Evolutionary conservation across 371 early-diverging fungal species (phyloP).

Genomic region (Mortierella sp.): DNA sequence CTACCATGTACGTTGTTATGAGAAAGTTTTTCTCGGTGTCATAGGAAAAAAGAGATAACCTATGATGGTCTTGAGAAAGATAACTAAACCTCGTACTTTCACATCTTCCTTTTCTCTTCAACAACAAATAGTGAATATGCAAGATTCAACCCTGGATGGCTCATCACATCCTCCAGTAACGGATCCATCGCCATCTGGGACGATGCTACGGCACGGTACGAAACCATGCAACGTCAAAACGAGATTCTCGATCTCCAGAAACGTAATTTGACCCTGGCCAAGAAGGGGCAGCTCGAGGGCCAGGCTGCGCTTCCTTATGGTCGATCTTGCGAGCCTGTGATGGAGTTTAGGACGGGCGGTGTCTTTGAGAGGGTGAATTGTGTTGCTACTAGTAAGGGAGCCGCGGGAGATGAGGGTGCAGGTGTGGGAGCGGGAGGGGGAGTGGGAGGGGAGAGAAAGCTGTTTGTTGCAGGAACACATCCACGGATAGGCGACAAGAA

Average conservation of each 20-base stretch:
- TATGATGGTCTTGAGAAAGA: neutral
- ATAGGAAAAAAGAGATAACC: neutral
- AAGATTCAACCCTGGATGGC: conserved; percentile 36
- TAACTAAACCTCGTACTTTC: neutral
- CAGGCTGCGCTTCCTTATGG: conserved; percentile 18
- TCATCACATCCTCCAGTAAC: conserved; percentile 43
- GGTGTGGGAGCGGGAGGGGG: neutral
- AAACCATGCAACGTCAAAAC: conserved; percentile 22
- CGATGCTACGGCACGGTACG: conserved; percentile 32
- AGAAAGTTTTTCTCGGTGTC: neutral
- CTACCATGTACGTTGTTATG: conserved; percentile 40
- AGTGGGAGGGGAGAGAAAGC: neutral
- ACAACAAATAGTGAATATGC: conserved; percentile 39
- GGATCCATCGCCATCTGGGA: conserved; percentile 54
- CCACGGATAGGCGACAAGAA: conserved; percentile 33
- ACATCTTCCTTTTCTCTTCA: neutral
- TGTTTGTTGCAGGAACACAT: conserved; percentile 51
- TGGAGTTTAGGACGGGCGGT: conserved; percentile 30
- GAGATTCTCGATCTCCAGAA: neutral
- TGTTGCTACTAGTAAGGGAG: conserved; percentile 25
- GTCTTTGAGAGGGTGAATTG: conserved; percentile 56
- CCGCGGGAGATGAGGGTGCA: neutral
- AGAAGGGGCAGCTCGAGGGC: conserved; percentile 6
- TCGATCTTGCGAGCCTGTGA: conserved; percentile 32
- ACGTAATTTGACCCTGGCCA: neutral